Evolutionary conservation across 257 asterid genomes (phyloP).

Genomic region (Penstemon barbatus): DNA sequence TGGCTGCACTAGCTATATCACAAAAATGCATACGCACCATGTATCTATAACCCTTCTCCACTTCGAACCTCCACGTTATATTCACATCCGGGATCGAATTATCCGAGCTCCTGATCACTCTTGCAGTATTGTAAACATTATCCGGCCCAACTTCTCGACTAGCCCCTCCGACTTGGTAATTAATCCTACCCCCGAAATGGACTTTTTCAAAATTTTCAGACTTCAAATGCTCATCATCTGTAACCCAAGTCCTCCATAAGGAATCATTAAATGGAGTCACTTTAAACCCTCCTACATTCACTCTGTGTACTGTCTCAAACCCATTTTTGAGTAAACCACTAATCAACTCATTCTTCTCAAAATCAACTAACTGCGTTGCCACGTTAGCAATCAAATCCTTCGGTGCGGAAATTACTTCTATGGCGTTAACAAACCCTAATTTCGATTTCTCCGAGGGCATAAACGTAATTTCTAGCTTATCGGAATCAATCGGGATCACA

Average conservation of each 20-base stretch:
- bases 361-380: slow-evolving; percentile 47
- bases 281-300: slow-evolving; percentile 85
- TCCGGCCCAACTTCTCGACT: slow-evolving; percentile 93
- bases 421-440: slow-evolving; percentile 72
- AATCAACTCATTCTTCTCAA: slow-evolving; percentile 49
- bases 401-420: slow-evolving; percentile 88
- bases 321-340: slow-evolving; percentile 62
- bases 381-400: slow-evolving; percentile 69
- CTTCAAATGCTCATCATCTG: slow-evolving; percentile 58
- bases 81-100: slow-evolving; percentile 44
- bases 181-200: slow-evolving; percentile 65
- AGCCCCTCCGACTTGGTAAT: slow-evolving; percentile 70
- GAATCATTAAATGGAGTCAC: slow-evolving; percentile 96
- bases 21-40: slow-evolving; percentile 89
- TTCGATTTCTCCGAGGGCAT: slow-evolving; percentile 51
- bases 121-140: slow-evolving; percentile 75
- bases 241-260: slow-evolving; percentile 85
- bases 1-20: slow-evolving; percentile 74
- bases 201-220: slow-evolving; percentile 21
- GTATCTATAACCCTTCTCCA: slow-evolving; percentile 57
- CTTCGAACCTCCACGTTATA: slow-evolving; percentile 68
- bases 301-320: slow-evolving; percentile 74
- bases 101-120: slow-evolving; percentile 60
- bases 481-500: slow-evolving; percentile 52
- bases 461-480: slow-evolving; percentile 51